A percentile compares a stretch with the other conserved stretches of the same genome.
These are phyloP conservation scores for Ophiocytium majus DNA, from an alignment of 352 stramenopile species.

Conservation along the genomic window DNA sequence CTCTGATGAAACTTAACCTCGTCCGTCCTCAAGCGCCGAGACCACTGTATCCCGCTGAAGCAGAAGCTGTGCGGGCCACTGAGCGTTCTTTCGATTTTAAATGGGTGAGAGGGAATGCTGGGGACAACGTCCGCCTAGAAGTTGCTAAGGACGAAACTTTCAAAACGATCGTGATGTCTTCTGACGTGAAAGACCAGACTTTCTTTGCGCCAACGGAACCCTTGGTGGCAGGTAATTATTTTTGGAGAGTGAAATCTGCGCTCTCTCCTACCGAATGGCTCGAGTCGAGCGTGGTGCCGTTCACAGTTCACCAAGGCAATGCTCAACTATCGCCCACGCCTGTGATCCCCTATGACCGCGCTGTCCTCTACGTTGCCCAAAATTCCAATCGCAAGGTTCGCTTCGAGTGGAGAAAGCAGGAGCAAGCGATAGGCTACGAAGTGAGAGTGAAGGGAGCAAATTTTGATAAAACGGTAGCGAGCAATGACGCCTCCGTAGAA, in stretches of 20 bases:
- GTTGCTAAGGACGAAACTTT: not conserved
- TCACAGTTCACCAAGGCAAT: not conserved
- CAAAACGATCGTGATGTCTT: not conserved
- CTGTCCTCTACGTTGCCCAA: not conserved
- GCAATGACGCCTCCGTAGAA: not conserved
- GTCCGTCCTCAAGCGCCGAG: not conserved
- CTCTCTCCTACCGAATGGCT: not conserved
- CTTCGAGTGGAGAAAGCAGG: not conserved
- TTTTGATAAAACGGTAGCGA: not conserved
- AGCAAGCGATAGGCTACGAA: not conserved
- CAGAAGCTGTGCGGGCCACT: not conserved
- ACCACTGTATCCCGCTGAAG: not conserved
- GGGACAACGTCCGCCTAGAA: not conserved
- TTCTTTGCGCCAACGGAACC: not conserved
- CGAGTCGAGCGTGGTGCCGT: not conserved
- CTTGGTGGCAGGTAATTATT: not conserved
- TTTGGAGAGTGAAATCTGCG: not conserved
- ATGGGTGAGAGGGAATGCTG: not conserved
- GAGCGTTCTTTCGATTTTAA: slow-evolving; percentile 2
- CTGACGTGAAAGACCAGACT: not conserved
- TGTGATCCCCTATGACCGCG: not conserved
- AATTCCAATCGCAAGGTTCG: not conserved
- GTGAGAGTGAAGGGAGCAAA: not conserved
- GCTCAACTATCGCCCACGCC: not conserved
- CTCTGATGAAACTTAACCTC: slow-evolving; percentile 11